These are phyloP conservation scores for Immersiporthe knoxdaviesiana DNA, from an alignment of 2,329 filamentous ascomycete species.

Conservation along the genomic window DNA sequence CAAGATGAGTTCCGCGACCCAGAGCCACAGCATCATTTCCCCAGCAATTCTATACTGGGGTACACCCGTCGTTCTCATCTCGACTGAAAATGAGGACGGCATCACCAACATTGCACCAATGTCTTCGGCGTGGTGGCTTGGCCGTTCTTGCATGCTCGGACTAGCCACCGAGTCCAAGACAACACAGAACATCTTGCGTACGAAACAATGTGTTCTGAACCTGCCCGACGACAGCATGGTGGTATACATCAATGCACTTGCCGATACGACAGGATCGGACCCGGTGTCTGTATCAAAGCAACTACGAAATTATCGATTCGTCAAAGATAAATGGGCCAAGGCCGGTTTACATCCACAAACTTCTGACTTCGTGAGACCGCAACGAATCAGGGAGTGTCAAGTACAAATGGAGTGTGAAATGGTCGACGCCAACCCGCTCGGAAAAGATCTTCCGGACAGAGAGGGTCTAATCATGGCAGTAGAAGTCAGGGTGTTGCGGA, in stretches of 20 bases:
- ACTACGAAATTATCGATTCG: constrained; percentile 39
- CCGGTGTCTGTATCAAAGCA: constrained; percentile 37
- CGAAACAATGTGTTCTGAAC: constrained; percentile 48
- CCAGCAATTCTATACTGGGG: constrained; percentile 48
- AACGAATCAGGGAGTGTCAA: constrained; percentile 44
- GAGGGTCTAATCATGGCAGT: constrained; percentile 39
- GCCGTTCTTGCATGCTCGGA: constrained; percentile 47
- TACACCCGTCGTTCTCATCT: constrained; percentile 45
- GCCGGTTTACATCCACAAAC: constrained; percentile 40
- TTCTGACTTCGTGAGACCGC: constrained; percentile 41
- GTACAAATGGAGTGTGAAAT: constrained; percentile 49
- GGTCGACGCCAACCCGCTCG: constrained; percentile 38
- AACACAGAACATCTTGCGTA: constrained; percentile 45
- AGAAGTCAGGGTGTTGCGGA: constrained; percentile 43
- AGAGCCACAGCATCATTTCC: constrained; percentile 35
- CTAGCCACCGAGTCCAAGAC: constrained; percentile 43
- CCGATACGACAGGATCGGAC: constrained; percentile 42
- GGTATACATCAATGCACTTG: constrained; percentile 42
- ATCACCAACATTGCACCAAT: constrained; percentile 47
- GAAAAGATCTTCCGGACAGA: constrained; percentile 38
- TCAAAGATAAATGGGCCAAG: constrained; percentile 44
- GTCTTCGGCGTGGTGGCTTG: constrained; percentile 51
- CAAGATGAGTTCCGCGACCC: neutral
- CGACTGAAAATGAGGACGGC: constrained; percentile 45
- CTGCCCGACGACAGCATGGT: constrained; percentile 43